phyloP scores from a whole-genome alignment of 164 flowering plant species.

The Hamamelis virginiana region DNA sequence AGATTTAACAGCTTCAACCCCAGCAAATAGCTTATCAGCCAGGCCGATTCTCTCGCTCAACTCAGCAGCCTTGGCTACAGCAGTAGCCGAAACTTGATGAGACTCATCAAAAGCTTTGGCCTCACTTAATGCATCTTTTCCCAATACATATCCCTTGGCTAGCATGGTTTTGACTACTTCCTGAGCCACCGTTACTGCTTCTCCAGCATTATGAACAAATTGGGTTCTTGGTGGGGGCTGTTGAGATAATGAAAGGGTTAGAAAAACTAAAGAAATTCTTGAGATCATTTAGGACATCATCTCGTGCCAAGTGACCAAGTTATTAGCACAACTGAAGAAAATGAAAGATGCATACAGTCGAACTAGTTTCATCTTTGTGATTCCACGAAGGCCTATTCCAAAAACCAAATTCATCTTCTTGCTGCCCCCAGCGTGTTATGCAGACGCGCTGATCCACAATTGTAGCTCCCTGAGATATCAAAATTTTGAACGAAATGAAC shows the following conservation, averaged over 20 bases:
- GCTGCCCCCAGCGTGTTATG: constrained; percentile 60
- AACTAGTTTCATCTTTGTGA: constrained; percentile 37
- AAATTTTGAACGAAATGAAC: not conserved
- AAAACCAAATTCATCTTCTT: constrained; percentile 45
- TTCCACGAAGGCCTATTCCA: constrained; percentile 56
- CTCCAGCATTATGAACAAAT: constrained; percentile 49
- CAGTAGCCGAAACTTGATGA: constrained; percentile 57
- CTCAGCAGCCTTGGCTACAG: constrained; percentile 67
- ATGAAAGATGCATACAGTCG: constrained; percentile 33
- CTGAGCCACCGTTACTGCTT: constrained; percentile 63
- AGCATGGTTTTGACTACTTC: constrained; percentile 65
- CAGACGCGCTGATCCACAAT: constrained; percentile 63
- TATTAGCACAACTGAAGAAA: not conserved
- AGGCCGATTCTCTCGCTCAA: constrained; percentile 68
- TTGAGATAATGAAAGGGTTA: not conserved
- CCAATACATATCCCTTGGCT: constrained; percentile 57
- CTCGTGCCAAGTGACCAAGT: not conserved
- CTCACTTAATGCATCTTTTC: constrained; percentile 57
- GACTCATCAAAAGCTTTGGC: constrained; percentile 75
- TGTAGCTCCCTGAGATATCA: constrained; percentile 57
- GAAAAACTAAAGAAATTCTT: not conserved
- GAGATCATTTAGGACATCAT: not conserved
- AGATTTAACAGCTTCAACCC: constrained; percentile 60
- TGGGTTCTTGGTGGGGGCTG: constrained; percentile 23
- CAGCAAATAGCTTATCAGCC: constrained; percentile 57